Conservation (phyloP, 169 alveolate genomes). For the Cytauxzoon felis region DNA sequence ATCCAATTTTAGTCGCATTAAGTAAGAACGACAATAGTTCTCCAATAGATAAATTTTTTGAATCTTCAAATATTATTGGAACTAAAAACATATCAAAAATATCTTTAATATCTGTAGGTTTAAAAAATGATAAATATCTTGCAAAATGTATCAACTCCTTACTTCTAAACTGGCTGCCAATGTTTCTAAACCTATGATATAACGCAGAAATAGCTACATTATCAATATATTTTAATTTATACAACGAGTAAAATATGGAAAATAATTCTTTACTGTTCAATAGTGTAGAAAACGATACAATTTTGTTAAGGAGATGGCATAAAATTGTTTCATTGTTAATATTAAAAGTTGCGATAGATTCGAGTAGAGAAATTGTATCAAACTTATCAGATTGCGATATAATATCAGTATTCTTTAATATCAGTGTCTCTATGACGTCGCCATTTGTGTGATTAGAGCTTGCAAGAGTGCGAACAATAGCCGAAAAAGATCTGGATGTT, state of each 20-base stretch:
- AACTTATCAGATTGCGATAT: slow-evolving; percentile 5
- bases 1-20: too few relatives aligned
- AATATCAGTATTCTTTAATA: slow-evolving; percentile 3
- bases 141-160: neutral
- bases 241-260: slow-evolving; percentile 7
- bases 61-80: neutral
- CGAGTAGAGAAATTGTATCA: slow-evolving; percentile 9
- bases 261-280: slow-evolving; percentile 21
- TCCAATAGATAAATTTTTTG: neutral
- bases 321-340: slow-evolving; percentile 21
- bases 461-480: slow-evolving; percentile 6
- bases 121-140: neutral
- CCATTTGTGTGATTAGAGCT: slow-evolving; percentile 9
- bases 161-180: neutral
- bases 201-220: neutral
- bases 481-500: slow-evolving; percentile 14
- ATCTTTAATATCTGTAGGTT: neutral
- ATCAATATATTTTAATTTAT: neutral
- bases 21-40: slow-evolving; percentile 6
- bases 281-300: neutral
- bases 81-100: neutral
- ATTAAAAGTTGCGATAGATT: neutral
- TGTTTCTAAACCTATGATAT: neutral
- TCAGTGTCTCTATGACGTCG: slow-evolving; percentile 15
- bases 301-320: neutral